Evolutionary conservation across 768 basidiomycete genomes (phyloP), one percentile per base, ranked within the genome.

Genomic region (Kondoa malvinella): DNA sequence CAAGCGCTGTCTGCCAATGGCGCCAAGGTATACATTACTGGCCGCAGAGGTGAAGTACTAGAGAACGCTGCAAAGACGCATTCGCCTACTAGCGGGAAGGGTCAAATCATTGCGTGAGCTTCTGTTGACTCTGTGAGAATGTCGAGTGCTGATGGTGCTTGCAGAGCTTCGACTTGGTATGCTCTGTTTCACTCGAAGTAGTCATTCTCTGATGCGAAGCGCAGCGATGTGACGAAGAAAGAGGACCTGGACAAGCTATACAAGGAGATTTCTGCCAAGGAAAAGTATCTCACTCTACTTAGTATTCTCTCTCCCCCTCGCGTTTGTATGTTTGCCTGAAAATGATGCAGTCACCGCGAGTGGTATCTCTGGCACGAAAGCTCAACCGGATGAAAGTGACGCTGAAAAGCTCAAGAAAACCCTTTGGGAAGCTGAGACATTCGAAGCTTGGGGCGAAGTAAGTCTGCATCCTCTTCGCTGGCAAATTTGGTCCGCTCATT

Each of bases 11-110:
- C 68, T n/a, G 68, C 58, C 4, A 69, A 68, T 27, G 65, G 65
- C n/a, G 68, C 68, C 8, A 69, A 68, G 32, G 68, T 69, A 1
- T 69, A 69, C 66, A 68, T 68, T 27, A 31, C 67, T 3, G 33
- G 34, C n/a, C 60, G 50, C 21, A 26, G 64, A n/a, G 29, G 34
- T 31, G 63, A 34, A 14, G 40, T 40, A 12, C 58, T 69, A 17
- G 68, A 69, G 56, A 69, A 59, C 15, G 68, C 68, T 29, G 68
- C 68, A 2, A 67, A 69, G 57, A 33, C 25, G n/a, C 64, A 66
- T 34, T 68, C 67, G 1, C 40, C 29, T 3, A 12, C 25, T 34
- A 32, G 26, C 26, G 67, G 66, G 26, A 32, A 29, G 21, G 67
- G 67, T 1, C 34, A 64, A 25, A 34, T 68, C 67, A 69, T 69